Evolutionary conservation across 1,139 yeast species (phyloP).

Genomic region (Suhomyces atakaporum): DNA sequence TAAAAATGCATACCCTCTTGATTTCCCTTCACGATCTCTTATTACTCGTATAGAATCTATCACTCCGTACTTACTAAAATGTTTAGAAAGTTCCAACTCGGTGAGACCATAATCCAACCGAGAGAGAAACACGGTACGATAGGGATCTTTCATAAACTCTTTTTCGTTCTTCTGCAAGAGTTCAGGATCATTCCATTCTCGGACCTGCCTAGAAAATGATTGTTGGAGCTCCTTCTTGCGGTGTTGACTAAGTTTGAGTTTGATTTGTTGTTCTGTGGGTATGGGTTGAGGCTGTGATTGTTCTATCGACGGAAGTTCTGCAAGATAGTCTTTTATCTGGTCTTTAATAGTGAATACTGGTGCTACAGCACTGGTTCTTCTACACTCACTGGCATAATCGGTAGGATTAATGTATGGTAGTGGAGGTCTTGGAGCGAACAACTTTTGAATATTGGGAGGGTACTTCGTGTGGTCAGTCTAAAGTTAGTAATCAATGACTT

Average conservation of each 20-base stretch:
- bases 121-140: conserved; percentile 73
- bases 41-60: conserved; percentile 71
- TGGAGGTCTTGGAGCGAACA: conserved; percentile 76
- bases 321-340: conserved; percentile 22
- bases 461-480: conserved; percentile 35
- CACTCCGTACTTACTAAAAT: conserved; percentile 66
- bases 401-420: conserved; percentile 51
- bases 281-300: conserved; percentile 18
- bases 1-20: conserved; percentile 85
- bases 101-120: conserved; percentile 66
- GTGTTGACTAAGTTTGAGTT: conserved; percentile 11
- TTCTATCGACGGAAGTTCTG: conserved; percentile 36
- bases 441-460: conserved; percentile 63
- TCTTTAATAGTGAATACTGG: conserved; percentile 51
- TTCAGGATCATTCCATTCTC: conserved; percentile 51
- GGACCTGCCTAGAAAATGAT: conserved; percentile 39
- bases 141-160: conserved; percentile 68
- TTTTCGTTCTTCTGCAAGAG: conserved; percentile 54
- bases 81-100: conserved; percentile 68
- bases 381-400: conserved; percentile 54
- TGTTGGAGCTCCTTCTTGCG: conserved; percentile 18
- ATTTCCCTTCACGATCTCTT: conserved; percentile 54
- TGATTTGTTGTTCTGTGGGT: conserved; percentile 14
- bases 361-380: conserved; percentile 53
- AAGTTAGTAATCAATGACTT: conserved; percentile 16